Percentiles rank a stretch among this genome's conserved stretches.
Conservation (phyloP, 306 rosid species). For the Lithocarpus polystachyus region DNA sequence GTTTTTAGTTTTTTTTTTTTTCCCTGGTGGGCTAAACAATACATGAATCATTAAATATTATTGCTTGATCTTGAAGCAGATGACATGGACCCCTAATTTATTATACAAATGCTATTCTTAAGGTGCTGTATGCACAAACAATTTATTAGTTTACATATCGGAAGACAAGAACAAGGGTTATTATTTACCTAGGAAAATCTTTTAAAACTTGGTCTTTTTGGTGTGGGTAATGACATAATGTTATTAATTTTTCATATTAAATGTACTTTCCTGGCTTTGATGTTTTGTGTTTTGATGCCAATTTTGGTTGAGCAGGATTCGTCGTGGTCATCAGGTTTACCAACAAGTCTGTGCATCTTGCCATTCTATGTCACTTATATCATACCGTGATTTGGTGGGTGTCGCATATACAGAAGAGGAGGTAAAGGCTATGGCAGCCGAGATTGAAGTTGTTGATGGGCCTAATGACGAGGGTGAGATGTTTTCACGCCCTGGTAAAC, state of each 20-base stretch:
- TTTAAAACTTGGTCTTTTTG: neutral
- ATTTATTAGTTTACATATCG: no score
- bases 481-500: conserved; percentile 98
- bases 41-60: no score
- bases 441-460: conserved; percentile 97
- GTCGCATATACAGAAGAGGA: conserved; percentile 98
- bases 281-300: conserved; percentile 15
- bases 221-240: neutral
- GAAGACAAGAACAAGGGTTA: neutral
- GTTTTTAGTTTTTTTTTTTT: no score
- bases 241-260: neutral
- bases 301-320: conserved; percentile 70
- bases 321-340: conserved; percentile 99
- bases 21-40: no score
- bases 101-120: no score
- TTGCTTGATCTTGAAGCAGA: no score
- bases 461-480: conserved; percentile 99
- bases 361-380: conserved; percentile 93
- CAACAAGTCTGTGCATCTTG: conserved; percentile 93
- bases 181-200: neutral
- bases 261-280: neutral
- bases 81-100: no score
- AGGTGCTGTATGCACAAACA: no score
- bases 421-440: conserved; percentile 98
- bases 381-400: conserved; percentile 98